Conservation (phyloP, 78 protist species). For the Monocercomonoides exilis region DNA sequence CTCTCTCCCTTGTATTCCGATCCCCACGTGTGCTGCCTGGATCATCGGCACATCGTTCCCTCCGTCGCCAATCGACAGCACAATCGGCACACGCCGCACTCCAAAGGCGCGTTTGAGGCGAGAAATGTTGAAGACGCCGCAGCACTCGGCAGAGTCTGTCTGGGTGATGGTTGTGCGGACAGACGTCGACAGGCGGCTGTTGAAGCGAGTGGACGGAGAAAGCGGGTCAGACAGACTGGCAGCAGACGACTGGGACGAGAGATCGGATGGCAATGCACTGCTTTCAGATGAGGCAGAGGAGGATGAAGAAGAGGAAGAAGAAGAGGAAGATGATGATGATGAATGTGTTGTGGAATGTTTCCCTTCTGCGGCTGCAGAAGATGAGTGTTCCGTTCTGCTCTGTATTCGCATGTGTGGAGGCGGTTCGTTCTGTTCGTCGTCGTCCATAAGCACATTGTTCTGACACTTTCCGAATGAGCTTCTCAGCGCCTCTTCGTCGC, state of each 20-base stretch:
- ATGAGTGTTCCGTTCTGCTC: no score
- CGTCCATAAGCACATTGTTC: no score
- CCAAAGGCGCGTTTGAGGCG: neutral
- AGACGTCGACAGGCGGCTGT: neutral
- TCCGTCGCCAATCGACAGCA: conserved; percentile 38
- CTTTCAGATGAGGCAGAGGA: no score
- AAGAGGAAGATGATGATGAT: no score
- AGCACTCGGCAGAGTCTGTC: neutral
- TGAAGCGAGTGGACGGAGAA: neutral
- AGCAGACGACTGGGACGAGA: neutral
- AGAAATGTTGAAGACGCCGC: neutral
- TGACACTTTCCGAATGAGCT: no score
- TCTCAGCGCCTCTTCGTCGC: no score
- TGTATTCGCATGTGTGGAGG: no score
- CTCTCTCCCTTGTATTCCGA: conserved; percentile 39
- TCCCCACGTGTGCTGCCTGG: conserved; percentile 30
- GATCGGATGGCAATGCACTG: neutral
- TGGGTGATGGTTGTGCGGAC: neutral
- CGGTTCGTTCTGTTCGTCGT: no score
- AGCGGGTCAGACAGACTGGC: neutral
- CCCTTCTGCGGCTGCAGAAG: no score
- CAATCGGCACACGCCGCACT: neutral
- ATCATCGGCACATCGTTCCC: conserved; percentile 41
- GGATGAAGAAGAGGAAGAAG: no score
- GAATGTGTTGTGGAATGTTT: no score